These are phyloP conservation scores for Aspergillus amoenus DNA, from an alignment of 2,329 filamentous ascomycete genomes.

Conservation along the genomic window DNA sequence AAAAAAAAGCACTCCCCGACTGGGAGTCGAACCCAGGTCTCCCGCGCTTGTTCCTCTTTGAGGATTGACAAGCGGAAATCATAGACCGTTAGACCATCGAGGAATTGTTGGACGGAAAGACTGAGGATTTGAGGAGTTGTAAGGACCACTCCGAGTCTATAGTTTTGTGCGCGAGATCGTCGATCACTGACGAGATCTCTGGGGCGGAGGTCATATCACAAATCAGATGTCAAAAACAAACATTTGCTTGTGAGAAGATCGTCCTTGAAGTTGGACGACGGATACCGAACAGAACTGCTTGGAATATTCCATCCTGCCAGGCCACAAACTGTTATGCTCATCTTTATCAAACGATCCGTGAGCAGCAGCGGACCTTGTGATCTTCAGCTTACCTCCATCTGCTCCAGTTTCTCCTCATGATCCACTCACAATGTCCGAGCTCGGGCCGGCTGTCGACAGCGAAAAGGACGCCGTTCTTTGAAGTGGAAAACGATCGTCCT, in stretches of 20 bases:
- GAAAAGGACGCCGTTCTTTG: background rate
- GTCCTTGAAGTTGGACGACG: too few relatives aligned
- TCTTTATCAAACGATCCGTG: constrained; percentile 3
- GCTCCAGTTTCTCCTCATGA: background rate
- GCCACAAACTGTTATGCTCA: background rate
- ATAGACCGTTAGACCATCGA: constrained; percentile 21
- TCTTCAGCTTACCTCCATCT: background rate
- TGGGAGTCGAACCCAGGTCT: constrained; percentile 10
- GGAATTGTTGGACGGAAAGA: constrained; percentile 7
- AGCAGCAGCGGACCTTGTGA: constrained; percentile 2
- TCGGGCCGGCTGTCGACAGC: background rate
- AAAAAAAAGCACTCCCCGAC: constrained; percentile 6
- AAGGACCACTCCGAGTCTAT: too few relatives aligned
- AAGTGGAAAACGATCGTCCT: constrained; percentile 4
- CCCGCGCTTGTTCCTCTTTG: constrained; percentile 1
- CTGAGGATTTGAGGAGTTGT: too few relatives aligned
- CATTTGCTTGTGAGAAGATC: too few relatives aligned
- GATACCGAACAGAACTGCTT: too few relatives aligned
- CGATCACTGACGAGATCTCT: background rate
- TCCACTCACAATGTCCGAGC: background rate
- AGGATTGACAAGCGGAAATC: constrained; percentile 21
- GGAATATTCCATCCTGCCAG: too few relatives aligned
- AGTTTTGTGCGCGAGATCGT: background rate
- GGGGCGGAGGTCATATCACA: too few relatives aligned
- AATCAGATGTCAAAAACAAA: too few relatives aligned